Base-by-base conservation (phyloP, 495 filamentous ascomycete species). In the Aspergillus egyptiacus region DNA sequence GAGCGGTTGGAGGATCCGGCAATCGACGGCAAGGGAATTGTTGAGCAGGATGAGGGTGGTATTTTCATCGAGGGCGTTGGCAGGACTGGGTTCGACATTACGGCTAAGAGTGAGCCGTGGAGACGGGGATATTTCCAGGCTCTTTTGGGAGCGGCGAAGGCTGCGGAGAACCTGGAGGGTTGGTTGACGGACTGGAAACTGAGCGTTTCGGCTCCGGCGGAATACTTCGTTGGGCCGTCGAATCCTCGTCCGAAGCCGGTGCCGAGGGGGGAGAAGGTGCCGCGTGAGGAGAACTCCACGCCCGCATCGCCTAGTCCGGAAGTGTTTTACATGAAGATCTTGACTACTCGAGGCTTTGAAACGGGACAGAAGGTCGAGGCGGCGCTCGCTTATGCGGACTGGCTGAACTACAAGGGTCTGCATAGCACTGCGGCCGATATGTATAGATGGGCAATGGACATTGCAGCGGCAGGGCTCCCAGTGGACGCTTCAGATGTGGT, bases 241-340 rank as follows among this genome's bases (percentile, higher is more conserved):
- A 94, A 96, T 62, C 87, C 86, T 6, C 74, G 80, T 37, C 88
- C 90, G 7, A 81, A 79, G 57, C 87, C 87, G 3, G 68, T 87
- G 41, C 83, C 83, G 6, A 68, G 75, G 3, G 77, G 79, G 6
- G 70, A 73, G 47, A 66, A 66, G 49, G 72, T 80, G 0, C 84
- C 85, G 1, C 73, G 63, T 27, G 87, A 95, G 63, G 79, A 89
- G 56, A 68, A 95, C 55, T 87, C 84, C 59, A 75, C 79, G 53
- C 66, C 70, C 1, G 77, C 80, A 1, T 86, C 76, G 28, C 79
- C 82, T 13, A 55, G 75, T 3, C 83, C 90, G 0, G 80, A 90
- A 55, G 72, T 63, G 8, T 85, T 80, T 54, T 96, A 95, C 58
- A 76, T 86, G 64, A 82, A 83, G 56, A 82, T 95, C 19, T 64